Percentiles rank a stretch among this genome's conserved stretches.
Evolutionary conservation across 2,329 filamentous ascomycete genomes (phyloP).

Genomic region (Arthrobotrys pseudoclavata): DNA sequence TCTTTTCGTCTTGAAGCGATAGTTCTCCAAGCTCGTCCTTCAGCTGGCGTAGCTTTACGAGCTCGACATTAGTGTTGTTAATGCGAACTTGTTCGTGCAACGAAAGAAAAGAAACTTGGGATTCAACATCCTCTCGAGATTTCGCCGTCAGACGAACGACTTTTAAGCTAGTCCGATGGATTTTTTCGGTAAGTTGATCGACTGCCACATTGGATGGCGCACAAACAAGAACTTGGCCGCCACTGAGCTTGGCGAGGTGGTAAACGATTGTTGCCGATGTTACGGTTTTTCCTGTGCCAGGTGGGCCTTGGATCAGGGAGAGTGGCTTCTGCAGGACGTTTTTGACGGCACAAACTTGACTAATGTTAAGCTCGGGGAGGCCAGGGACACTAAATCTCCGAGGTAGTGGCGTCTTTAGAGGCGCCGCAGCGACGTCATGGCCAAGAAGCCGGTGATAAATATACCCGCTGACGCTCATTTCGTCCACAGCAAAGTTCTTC

Average conservation of each 20-base stretch:
- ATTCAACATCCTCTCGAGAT: conserved; percentile 97
- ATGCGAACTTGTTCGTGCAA: conserved; percentile 97
- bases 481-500: conserved; percentile 98
- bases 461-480: conserved; percentile 98
- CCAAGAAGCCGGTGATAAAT: conserved; percentile 97
- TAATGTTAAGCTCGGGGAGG: conserved; percentile 92
- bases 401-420: conserved; percentile 94
- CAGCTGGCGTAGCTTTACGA: conserved; percentile 90
- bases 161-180: conserved; percentile 93
- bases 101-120: conserved; percentile 94
- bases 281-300: conserved; percentile 97
- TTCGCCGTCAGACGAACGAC: conserved; percentile 98
- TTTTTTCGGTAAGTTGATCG: conserved; percentile 96
- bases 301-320: conserved; percentile 95
- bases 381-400: conserved; percentile 97
- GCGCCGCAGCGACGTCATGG: conserved; percentile 91
- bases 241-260: conserved; percentile 94
- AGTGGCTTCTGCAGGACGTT: conserved; percentile 92
- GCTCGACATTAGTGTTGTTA: conserved; percentile 94
- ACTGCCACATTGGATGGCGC: conserved; percentile 98
- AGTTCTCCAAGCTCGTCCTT: conserved; percentile 93
- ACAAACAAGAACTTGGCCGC: conserved; percentile 93
- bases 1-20: conserved; percentile 97
- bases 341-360: conserved; percentile 96
- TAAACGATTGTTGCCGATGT: conserved; percentile 99